Conservation (phyloP, 2,329 filamentous ascomycete genomes). For the Penicillium sp. region DNA sequence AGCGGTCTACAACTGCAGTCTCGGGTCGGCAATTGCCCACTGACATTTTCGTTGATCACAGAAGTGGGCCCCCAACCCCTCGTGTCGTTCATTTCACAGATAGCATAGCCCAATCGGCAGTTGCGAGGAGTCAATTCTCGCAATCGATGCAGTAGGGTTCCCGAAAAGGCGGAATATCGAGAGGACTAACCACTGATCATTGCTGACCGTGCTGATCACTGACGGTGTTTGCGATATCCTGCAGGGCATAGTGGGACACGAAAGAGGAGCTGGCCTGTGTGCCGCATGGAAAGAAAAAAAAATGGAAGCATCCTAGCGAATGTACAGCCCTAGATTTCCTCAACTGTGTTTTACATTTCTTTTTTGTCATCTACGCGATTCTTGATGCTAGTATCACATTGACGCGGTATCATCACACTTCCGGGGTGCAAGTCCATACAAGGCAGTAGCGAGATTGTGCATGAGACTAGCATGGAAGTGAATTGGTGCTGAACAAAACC, state of each 20-base stretch:
- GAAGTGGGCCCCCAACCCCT: neutral
- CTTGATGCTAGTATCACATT: neutral
- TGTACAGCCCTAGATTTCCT: neutral
- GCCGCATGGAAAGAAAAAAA: neutral
- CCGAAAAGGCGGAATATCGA: slow-evolving; percentile 5
- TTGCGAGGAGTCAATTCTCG: neutral
- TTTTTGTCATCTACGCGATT: neutral
- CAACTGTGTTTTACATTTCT: too few relatives aligned
- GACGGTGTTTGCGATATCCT: neutral
- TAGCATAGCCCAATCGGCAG: neutral
- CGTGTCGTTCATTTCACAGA: neutral
- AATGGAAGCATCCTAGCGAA: neutral
- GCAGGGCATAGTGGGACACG: neutral
- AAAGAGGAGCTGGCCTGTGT: slow-evolving; percentile 8
- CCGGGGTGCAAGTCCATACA: neutral
- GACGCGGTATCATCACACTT: slow-evolving; percentile 11
- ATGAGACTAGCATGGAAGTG: neutral
- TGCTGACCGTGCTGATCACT: neutral
- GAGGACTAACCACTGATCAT: slow-evolving; percentile 1
- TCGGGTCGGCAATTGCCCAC: neutral
- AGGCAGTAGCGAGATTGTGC: neutral
- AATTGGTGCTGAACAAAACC: neutral
- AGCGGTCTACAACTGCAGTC: slow-evolving; percentile 9
- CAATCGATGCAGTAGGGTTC: neutral
- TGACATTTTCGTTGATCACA: neutral